These are phyloP conservation scores for Ceratobasidium sp. DNA, from an alignment of 1,284 basidiomycete species.

Conservation along the genomic window DNA sequence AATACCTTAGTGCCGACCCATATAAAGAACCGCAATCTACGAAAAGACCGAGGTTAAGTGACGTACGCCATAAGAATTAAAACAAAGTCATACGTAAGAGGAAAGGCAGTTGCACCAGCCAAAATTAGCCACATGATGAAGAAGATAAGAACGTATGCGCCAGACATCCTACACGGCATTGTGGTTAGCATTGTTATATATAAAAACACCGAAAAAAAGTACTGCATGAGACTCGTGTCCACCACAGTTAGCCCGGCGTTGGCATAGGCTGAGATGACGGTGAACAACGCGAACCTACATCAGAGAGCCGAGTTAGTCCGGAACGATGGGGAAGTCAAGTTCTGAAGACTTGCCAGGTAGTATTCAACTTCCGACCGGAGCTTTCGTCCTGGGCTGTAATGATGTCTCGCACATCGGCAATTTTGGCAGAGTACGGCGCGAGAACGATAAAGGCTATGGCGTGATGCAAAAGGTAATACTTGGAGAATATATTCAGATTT, in stretches of 20 bases:
- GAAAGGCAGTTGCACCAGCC: constrained; percentile 33
- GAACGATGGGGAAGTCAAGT: no score
- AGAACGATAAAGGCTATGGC: constrained; percentile 29
- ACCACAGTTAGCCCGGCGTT: constrained; percentile 35
- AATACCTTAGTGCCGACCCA: constrained; percentile 38
- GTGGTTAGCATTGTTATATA: neutral
- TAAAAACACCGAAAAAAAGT: neutral
- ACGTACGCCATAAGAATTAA: neutral
- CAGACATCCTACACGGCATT: constrained; percentile 13
- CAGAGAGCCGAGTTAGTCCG: neutral
- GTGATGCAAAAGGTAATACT: constrained; percentile 33
- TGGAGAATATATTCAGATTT: neutral
- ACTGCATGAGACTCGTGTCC: constrained; percentile 39
- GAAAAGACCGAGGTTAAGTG: neutral
- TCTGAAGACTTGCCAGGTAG: constrained; percentile 4
- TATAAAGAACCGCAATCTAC: constrained; percentile 26
- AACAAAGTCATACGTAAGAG: constrained; percentile 13
- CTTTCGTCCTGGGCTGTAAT: constrained; percentile 25
- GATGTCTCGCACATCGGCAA: constrained; percentile 20
- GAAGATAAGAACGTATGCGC: constrained; percentile 32
- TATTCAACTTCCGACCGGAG: constrained; percentile 27
- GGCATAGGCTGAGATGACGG: constrained; percentile 39
- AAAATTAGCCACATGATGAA: constrained; percentile 40
- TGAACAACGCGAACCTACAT: constrained; percentile 35
- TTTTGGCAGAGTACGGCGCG: constrained; percentile 38